phyloP scores from a whole-genome alignment of 139 green algal genomes.

The Desmodesmus armatus region DNA sequence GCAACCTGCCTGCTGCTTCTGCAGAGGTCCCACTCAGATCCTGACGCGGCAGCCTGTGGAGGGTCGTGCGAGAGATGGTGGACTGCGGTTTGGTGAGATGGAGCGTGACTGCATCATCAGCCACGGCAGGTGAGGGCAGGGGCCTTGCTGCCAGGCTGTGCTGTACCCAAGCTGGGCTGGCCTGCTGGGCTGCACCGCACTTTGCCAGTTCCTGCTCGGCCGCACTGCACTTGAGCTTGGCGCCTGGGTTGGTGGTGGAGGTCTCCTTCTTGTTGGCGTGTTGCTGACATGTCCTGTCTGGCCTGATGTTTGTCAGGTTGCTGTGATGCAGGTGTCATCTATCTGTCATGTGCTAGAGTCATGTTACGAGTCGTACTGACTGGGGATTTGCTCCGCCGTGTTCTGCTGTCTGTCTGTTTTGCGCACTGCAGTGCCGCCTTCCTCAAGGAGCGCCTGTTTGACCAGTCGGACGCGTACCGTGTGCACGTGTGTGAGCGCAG shows the following conservation, averaged over 20 bases:
- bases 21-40: constrained; percentile 94
- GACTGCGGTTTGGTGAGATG: constrained; percentile 98
- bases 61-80: constrained; percentile 94
- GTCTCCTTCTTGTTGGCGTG: no score
- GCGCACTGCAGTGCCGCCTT: constrained; percentile 33
- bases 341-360: neutral
- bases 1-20: no score
- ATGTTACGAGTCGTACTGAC: neutral
- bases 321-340: no score
- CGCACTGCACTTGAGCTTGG: no score
- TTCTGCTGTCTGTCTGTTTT: neutral
- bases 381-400: no score
- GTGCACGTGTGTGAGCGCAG: constrained; percentile 90
- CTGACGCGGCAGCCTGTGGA: constrained; percentile 98
- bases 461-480: constrained; percentile 88
- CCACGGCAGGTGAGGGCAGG: constrained; percentile 71
- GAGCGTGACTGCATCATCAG: constrained; percentile 98
- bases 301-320: no score
- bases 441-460: constrained; percentile 90
- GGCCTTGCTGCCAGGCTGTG: neutral
- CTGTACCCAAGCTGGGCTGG: no score
- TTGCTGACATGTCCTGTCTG: no score
- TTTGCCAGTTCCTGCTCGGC: no score
- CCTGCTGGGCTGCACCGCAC: no score
- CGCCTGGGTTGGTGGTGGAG: no score